Base-by-base conservation (phyloP, 148 eudicot genomes). In the Vaccinium macrocarpon region DNA sequence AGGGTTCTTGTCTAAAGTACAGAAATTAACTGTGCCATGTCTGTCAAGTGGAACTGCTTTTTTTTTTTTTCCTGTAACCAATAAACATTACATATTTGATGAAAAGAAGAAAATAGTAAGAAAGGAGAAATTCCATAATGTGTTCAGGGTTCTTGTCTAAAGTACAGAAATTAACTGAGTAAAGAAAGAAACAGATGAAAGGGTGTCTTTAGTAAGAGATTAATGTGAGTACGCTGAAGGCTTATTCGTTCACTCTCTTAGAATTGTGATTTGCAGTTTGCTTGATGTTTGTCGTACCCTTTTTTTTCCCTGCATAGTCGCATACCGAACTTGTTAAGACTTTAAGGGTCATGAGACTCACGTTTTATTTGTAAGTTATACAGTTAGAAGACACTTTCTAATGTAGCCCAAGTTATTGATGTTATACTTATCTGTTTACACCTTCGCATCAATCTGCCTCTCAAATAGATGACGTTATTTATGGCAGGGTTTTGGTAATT, bases 171-270 rank as follows among this genome's bases (percentile, higher is more conserved):
- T 21, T 29, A 79, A 29, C 23, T 3, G 25, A 35, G 68, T 10
- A 35, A 79, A 79, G 82, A 35, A 79, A 57, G 82, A 79, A 19
- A 16, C 2, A 9, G 66, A 79, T 32, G 49, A 79, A 79, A 10
- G 56, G 27, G 29, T 19, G 18, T 76, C 56, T 32, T n/a, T 49
- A 76, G 16, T 76, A 49, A 76, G 56, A n/a, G 18, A 32, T 49
- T 23, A 18, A 56, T 16, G 23, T 18, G 50, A 79, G 46, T 29
- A 21, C 3, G 0, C 66, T 46, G 12, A 10, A 75, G 7, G 13
- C 78, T 72, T 38, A 42, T 4, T 73, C 32, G 8, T 38, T 18
- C 6, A 4, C 51, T 38, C 8, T 74, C 13, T 42, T 46, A 74
- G 27, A 74, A 25, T 19, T 19, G 12, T 38, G 13, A 23, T 19